Conservation (phyloP, 2,329 filamentous ascomycete genomes). For the Apiospora sp. region DNA sequence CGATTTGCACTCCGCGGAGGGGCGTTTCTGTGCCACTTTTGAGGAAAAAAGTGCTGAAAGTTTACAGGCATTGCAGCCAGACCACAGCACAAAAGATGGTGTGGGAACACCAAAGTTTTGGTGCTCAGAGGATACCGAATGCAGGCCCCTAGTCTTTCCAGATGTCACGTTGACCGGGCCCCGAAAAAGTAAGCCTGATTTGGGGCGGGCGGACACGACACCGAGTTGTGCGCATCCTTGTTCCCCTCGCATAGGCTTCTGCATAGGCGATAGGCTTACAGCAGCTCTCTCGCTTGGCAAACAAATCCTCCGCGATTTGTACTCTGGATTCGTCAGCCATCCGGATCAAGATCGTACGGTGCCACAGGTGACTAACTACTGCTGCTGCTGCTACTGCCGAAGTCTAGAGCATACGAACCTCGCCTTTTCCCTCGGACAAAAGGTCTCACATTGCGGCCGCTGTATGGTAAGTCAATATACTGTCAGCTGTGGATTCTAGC, state of each 20-base stretch:
- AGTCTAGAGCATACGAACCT: not conserved
- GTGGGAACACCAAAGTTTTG: not conserved
- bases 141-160: not conserved
- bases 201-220: slow-evolving; percentile 5
- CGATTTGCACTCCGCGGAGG: slow-evolving; percentile 11
- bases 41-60: not conserved
- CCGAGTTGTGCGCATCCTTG: not conserved
- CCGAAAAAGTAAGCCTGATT: slow-evolving; percentile 12
- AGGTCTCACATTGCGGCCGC: not conserved
- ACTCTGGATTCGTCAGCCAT: not conserved
- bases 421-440: slow-evolving; percentile 6
- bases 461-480: not conserved
- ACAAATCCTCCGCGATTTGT: slow-evolving; percentile 6
- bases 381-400: not conserved
- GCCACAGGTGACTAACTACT: not conserved
- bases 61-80: not conserved
- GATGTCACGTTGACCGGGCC: not conserved
- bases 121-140: not conserved
- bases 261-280: not conserved
- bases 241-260: not conserved
- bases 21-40: slow-evolving; percentile 5
- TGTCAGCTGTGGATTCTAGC: slow-evolving; percentile 2
- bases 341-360: slow-evolving; percentile 10
- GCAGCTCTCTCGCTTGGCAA: slow-evolving; percentile 14
- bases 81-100: not conserved